Conservation (phyloP, 2,329 filamentous ascomycete genomes). For the Shiraia sp. region DNA sequence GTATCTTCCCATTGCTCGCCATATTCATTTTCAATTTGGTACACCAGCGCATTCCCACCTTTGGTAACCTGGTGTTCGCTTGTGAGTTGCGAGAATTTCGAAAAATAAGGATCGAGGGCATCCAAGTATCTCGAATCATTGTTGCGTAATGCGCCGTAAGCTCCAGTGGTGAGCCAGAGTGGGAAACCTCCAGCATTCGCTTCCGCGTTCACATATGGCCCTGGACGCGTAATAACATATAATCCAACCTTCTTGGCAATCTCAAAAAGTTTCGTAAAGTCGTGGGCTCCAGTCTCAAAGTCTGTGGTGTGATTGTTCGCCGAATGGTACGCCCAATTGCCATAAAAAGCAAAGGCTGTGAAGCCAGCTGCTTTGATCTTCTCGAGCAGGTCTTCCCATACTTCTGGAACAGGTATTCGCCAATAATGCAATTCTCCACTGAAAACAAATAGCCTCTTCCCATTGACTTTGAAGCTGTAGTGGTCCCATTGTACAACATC, state of each 20-base stretch:
- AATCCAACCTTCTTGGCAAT: slow-evolving; percentile 59
- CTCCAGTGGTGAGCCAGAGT: slow-evolving; percentile 65
- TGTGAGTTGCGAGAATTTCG: slow-evolving; percentile 55
- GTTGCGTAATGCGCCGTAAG: slow-evolving; percentile 57
- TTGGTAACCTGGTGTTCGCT: slow-evolving; percentile 60
- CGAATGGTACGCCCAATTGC: slow-evolving; percentile 55
- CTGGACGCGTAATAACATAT: slow-evolving; percentile 61
- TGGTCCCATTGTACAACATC: slow-evolving; percentile 58
- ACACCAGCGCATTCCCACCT: slow-evolving; percentile 60
- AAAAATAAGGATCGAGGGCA: slow-evolving; percentile 60
- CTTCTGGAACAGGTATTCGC: slow-evolving; percentile 54
- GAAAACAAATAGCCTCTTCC: slow-evolving; percentile 57
- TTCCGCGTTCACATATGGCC: slow-evolving; percentile 68
- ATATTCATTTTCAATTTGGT: slow-evolving; percentile 63
- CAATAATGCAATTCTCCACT: slow-evolving; percentile 60
- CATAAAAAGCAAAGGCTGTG: slow-evolving; percentile 54
- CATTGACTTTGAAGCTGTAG: slow-evolving; percentile 58
- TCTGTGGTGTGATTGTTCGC: slow-evolving; percentile 52
- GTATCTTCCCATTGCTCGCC: slow-evolving; percentile 46
- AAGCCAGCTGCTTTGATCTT: slow-evolving; percentile 58
- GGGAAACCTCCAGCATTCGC: slow-evolving; percentile 65
- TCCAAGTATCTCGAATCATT: slow-evolving; percentile 58
- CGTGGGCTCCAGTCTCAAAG: slow-evolving; percentile 57
- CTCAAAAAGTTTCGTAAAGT: slow-evolving; percentile 58
- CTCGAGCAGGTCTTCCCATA: slow-evolving; percentile 57